Percentiles rank a stretch among this genome's conserved stretches.
phyloP scores from a whole-genome alignment of 495 filamentous ascomycete genomes.

The Aspergillus panamensis region DNA sequence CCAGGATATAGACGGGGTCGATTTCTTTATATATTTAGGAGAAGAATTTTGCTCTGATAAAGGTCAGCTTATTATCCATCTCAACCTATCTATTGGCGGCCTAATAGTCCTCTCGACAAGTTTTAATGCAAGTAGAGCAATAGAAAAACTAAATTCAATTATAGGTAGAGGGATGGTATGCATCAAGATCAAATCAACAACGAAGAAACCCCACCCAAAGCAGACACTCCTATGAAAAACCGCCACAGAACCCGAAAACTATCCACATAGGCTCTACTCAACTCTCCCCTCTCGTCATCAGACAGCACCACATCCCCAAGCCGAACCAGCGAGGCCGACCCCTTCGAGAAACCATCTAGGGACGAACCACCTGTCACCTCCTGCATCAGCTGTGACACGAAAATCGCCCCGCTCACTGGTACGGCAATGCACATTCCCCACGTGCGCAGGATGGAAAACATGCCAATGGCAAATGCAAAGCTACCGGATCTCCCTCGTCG shows the following conservation, averaged over 20 bases:
- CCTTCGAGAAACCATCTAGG: background rate
- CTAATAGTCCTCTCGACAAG: no score
- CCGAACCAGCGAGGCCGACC: background rate
- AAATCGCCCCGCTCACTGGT: slow-evolving; percentile 55
- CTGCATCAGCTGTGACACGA: slow-evolving; percentile 47
- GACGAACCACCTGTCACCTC: slow-evolving; percentile 11
- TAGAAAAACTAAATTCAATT: no score
- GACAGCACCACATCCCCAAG: slow-evolving; percentile 49
- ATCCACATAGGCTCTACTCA: slow-evolving; percentile 7
- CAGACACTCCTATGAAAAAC: slow-evolving; percentile 14
- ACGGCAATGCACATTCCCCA: slow-evolving; percentile 64
- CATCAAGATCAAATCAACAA: slow-evolving; percentile 7
- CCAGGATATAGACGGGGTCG: no score
- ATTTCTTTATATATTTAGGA: no score
- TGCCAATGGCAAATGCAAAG: slow-evolving; percentile 24
- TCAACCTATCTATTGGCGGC: no score
- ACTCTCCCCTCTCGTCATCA: slow-evolving; percentile 21
- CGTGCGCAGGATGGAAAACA: slow-evolving; percentile 57
- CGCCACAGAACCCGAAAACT: slow-evolving; percentile 14
- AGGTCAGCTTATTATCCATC: no score
- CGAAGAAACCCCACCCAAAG: slow-evolving; percentile 16
- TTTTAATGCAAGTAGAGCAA: no score
- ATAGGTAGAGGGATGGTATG: no score
- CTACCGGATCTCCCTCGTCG: slow-evolving; percentile 7
- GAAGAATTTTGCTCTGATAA: no score